These are phyloP conservation scores for Magnaporthiopsis rhizophila DNA, from an alignment of 2,329 filamentous ascomycete species.

Conservation along the genomic window DNA sequence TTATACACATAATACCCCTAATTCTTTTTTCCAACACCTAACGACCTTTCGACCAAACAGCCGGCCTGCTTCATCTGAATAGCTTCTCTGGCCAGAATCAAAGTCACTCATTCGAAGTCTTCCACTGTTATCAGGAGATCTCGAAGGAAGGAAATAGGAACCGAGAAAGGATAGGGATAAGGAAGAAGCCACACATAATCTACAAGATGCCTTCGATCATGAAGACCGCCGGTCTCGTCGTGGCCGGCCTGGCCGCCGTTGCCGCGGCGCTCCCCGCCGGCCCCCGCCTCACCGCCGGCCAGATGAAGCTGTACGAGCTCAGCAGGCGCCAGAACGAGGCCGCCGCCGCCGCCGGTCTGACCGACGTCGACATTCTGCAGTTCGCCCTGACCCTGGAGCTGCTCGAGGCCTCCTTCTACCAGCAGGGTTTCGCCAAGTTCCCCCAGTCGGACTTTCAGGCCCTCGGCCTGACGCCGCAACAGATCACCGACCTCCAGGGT, in stretches of 20 bases:
- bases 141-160: constrained; percentile 16
- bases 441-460: constrained; percentile 55
- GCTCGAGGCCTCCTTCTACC: constrained; percentile 67
- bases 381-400: constrained; percentile 67
- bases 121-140: constrained; percentile 7
- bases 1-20: constrained; percentile 20
- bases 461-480: constrained; percentile 45
- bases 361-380: constrained; percentile 49
- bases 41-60: constrained; percentile 24
- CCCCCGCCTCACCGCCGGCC: constrained; percentile 33
- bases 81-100: not conserved
- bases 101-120: constrained; percentile 12
- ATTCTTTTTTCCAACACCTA: constrained; percentile 26
- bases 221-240: constrained; percentile 31
- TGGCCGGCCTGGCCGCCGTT: constrained; percentile 37
- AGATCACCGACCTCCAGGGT: constrained; percentile 52
- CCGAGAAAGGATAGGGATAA: constrained; percentile 15
- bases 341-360: constrained; percentile 34
- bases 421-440: constrained; percentile 61
- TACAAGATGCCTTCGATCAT: constrained; percentile 39
- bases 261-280: constrained; percentile 38
- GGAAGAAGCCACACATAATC: constrained; percentile 16
- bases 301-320: constrained; percentile 37
- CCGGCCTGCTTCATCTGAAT: constrained; percentile 19
- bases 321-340: constrained; percentile 44